These are phyloP conservation scores for Ustanciosporium gigantosporum DNA, from an alignment of 1,284 basidiomycete species.

Conservation along the genomic window DNA sequence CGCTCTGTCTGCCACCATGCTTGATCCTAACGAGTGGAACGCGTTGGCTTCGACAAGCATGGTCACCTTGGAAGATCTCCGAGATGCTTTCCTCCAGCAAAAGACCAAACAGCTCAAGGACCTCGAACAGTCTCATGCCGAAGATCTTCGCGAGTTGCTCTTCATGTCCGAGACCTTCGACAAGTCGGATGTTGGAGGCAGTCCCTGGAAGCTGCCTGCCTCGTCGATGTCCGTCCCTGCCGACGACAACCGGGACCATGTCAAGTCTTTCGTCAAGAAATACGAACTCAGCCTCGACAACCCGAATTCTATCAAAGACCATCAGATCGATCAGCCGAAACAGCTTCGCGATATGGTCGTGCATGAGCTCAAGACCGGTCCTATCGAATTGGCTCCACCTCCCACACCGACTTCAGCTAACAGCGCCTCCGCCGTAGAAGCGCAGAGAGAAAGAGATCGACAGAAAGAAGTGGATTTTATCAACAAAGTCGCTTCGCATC, in stretches of 20 bases:
- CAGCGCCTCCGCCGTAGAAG: slow-evolving; percentile 15
- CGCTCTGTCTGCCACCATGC: slow-evolving; percentile 27
- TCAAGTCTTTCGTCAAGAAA: slow-evolving; percentile 13
- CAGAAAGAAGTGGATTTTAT: slow-evolving; percentile 16
- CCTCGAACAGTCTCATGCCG: slow-evolving; percentile 14
- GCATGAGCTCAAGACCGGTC: slow-evolving; percentile 20
- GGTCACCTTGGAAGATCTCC: slow-evolving; percentile 34
- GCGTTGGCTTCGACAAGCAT: slow-evolving; percentile 39
- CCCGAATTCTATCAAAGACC: slow-evolving; percentile 13
- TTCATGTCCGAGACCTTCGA: slow-evolving; percentile 36
- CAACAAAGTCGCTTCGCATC: slow-evolving; percentile 12
- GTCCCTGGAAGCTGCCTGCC: slow-evolving; percentile 29
- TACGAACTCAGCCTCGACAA: slow-evolving; percentile 18
- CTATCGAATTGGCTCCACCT: slow-evolving; percentile 28
- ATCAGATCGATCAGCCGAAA: slow-evolving; percentile 21
- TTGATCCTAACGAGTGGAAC: slow-evolving; percentile 41
- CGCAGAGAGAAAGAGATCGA: slow-evolving; percentile 28
- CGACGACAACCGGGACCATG: slow-evolving; percentile 15
- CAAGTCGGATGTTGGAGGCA: slow-evolving; percentile 20
- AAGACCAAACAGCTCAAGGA: slow-evolving; percentile 28
- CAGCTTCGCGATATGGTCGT: slow-evolving; percentile 17
- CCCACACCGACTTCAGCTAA: slow-evolving; percentile 28
- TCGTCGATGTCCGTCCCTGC: slow-evolving; percentile 20
- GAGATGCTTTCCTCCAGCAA: slow-evolving; percentile 29
- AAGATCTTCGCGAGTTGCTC: slow-evolving; percentile 26